Conservation (phyloP, 805 yeast genomes). For the Candida qinlingensis region DNA sequence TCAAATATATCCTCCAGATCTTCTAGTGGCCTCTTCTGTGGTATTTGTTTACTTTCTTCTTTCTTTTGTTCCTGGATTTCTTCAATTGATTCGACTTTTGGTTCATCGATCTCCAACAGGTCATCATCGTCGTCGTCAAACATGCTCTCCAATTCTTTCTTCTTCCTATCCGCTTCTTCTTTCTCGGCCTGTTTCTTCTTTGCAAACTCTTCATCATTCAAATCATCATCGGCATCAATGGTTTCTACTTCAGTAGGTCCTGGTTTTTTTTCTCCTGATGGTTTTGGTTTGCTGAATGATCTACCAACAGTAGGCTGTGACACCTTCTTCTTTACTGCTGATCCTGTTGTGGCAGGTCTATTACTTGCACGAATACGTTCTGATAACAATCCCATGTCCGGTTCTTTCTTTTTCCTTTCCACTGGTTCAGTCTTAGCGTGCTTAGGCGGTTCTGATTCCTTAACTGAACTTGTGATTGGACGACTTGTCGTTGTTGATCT, state of each 20-base stretch:
- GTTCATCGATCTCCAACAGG: conserved; percentile 1
- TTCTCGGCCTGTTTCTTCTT: conserved; percentile 9
- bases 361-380: conserved; percentile 14
- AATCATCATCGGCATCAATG: conserved; percentile 9
- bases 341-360: neutral
- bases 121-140: conserved; percentile 31
- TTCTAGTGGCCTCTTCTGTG: conserved; percentile 3
- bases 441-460: too few species aligned
- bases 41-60: neutral
- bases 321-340: conserved; percentile 7
- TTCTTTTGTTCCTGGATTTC: neutral
- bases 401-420: conserved; percentile 9
- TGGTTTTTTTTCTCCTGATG: conserved; percentile 1
- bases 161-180: conserved; percentile 10
- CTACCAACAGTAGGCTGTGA: conserved; percentile 14
- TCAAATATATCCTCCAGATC: conserved; percentile 15
- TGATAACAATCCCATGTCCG: conserved; percentile 17
- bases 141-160: conserved; percentile 28
- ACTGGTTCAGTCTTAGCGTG: conserved; percentile 1
- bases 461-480: neutral
- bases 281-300: conserved; percentile 4
- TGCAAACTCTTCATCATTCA: conserved; percentile 13
- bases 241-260: conserved; percentile 4
- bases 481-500: neutral
- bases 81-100: neutral